These are phyloP conservation scores for Lactifluus subvellereus DNA, from an alignment of 768 basidiomycete species.

Conservation along the genomic window DNA sequence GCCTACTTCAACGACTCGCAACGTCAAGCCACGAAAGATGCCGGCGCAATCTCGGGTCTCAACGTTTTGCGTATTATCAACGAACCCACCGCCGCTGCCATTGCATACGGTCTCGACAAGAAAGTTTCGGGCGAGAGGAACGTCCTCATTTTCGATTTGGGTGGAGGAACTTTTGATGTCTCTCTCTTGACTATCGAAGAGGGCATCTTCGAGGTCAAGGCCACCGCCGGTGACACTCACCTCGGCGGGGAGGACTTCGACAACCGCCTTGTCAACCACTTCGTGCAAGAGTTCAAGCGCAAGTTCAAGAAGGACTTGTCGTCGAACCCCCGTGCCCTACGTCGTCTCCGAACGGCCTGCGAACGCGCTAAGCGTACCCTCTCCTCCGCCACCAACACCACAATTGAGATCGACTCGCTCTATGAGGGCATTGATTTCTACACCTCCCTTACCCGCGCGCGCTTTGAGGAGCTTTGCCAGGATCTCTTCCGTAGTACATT, in stretches of 20 bases:
- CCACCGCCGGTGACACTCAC: conserved; percentile 97
- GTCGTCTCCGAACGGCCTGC: conserved; percentile 95
- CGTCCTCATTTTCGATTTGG: conserved; percentile 97
- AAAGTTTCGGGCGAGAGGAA: conserved; percentile 87
- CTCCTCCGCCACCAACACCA: conserved; percentile 92
- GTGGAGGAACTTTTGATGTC: conserved; percentile 98
- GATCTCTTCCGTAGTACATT: conserved; percentile 92
- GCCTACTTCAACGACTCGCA: conserved; percentile 99
- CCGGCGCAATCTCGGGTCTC: conserved; percentile 88
- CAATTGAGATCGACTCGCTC: conserved; percentile 97
- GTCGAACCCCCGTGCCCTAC: conserved; percentile 88
- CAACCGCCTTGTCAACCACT: conserved; percentile 96
- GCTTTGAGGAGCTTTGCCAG: conserved; percentile 94
- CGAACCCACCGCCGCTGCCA: conserved; percentile 97
- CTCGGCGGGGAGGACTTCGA: conserved; percentile 99
- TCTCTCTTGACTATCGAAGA: conserved; percentile 94
- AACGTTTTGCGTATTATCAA: conserved; percentile 99
- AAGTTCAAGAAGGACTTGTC: conserved; percentile 97
- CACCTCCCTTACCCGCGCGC: conserved; percentile 95
- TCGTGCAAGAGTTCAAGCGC: conserved; percentile 94
- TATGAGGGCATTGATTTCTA: conserved; percentile 98
- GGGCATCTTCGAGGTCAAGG: conserved; percentile 98
- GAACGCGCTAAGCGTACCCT: conserved; percentile 98
- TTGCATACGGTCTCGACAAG: conserved; percentile 98
- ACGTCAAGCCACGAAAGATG: conserved; percentile 97